Percentiles rank a stretch among this genome's conserved stretches.
Evolutionary conservation across 768 basidiomycete species (phyloP).

Genomic region (Dictyophora rubrovolvata): DNA sequence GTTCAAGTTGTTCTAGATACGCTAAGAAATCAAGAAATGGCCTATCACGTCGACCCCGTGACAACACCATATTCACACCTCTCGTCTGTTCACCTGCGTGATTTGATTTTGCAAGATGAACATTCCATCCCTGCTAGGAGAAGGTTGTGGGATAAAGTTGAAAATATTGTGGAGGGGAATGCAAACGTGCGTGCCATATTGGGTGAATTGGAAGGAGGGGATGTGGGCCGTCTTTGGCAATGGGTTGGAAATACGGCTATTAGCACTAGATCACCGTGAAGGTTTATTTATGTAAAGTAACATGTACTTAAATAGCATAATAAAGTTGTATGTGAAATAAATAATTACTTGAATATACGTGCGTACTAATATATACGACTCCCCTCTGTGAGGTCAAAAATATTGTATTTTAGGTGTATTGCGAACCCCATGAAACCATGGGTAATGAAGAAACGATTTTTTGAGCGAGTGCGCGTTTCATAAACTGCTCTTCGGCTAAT

Average conservation of each 20-base stretch:
- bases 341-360: too few relatives aligned
- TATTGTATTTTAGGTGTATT: not conserved
- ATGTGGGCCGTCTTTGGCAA: slow-evolving; percentile 83
- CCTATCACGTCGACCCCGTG: slow-evolving; percentile 74
- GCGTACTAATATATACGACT: too few relatives aligned
- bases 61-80: slow-evolving; percentile 65
- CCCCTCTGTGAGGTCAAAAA: not conserved
- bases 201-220: slow-evolving; percentile 76
- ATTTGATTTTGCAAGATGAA: slow-evolving; percentile 73
- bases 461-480: slow-evolving; percentile 90
- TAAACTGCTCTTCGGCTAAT: slow-evolving; percentile 92
- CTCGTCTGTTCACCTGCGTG: slow-evolving; percentile 79
- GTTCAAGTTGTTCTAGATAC: slow-evolving; percentile 74
- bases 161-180: slow-evolving; percentile 80
- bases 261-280: not conserved
- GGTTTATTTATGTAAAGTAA: not conserved
- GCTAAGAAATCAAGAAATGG: slow-evolving; percentile 72
- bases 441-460: slow-evolving; percentile 66
- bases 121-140: slow-evolving; percentile 58
- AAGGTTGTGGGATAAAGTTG: slow-evolving; percentile 74
- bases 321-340: too few relatives aligned
- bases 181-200: slow-evolving; percentile 80
- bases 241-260: slow-evolving; percentile 58
- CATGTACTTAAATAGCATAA: not conserved
- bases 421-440: slow-evolving; percentile 26